Evolutionary conservation across 2,329 filamentous ascomycete genomes (phyloP).

Genomic region (Talaromyces sp.): DNA sequence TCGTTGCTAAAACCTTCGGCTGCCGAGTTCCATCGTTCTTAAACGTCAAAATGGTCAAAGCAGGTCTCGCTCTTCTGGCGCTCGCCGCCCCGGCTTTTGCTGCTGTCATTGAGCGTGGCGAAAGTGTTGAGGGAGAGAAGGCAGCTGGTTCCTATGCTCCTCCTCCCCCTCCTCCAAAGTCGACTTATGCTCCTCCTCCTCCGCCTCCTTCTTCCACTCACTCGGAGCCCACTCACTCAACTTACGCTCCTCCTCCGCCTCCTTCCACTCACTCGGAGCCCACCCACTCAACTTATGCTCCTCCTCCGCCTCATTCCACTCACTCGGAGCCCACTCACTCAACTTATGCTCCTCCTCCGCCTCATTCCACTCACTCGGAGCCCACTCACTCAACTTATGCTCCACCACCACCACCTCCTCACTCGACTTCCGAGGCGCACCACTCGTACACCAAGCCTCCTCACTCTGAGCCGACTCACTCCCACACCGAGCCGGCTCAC

Average conservation of each 20-base stretch:
- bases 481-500: neutral
- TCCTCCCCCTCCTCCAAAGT: conserved; percentile 8
- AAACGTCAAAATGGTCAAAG: conserved; percentile 31
- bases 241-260: neutral
- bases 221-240: conserved; percentile 1
- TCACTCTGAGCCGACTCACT: neutral
- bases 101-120: conserved; percentile 27
- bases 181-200: conserved; percentile 8
- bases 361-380: neutral
- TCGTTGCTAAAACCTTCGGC: conserved; percentile 5
- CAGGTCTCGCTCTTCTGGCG: conserved; percentile 31
- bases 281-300: neutral
- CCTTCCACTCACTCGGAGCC: no score
- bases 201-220: conserved; percentile 1
- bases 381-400: conserved; percentile 7
- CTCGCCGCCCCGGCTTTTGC: conserved; percentile 33
- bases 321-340: no score
- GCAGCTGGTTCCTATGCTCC: conserved; percentile 9
- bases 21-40: neutral
- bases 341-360: conserved; percentile 1
- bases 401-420: conserved; percentile 11
- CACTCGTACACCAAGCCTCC: neutral
- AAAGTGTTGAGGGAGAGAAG: neutral
- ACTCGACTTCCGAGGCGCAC: conserved; percentile 11
- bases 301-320: neutral